Percentiles rank a stretch among this genome's conserved stretches.
These are phyloP conservation scores for Clonostachys chloroleuca DNA, from an alignment of 2,329 filamentous ascomycete species.

Conservation along the genomic window DNA sequence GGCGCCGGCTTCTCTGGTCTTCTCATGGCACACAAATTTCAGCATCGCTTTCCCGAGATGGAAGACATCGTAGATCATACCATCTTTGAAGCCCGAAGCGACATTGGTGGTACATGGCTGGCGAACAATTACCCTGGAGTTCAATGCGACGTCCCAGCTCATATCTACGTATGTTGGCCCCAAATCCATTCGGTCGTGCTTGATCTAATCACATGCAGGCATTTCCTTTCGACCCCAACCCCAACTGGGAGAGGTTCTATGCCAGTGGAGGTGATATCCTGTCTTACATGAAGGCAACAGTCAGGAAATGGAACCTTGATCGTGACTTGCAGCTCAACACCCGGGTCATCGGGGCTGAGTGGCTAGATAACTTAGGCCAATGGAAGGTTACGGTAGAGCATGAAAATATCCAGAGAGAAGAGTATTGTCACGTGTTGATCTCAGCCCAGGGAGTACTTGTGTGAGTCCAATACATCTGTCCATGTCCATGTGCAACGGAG, in stretches of 20 bases:
- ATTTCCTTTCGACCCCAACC: slow-evolving; percentile 27
- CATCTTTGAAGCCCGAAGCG: slow-evolving; percentile 51
- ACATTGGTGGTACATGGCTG: slow-evolving; percentile 53
- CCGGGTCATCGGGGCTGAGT: slow-evolving; percentile 19
- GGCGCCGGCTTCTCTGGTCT: slow-evolving; percentile 20
- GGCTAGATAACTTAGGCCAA: slow-evolving; percentile 12
- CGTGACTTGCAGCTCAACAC: slow-evolving; percentile 42
- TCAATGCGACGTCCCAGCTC: slow-evolving; percentile 22
- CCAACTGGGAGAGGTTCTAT: slow-evolving; percentile 54
- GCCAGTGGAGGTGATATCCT: slow-evolving; percentile 51
- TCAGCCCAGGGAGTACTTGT: neutral
- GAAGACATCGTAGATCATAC: slow-evolving; percentile 18
- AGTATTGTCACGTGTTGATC: too few relatives aligned
- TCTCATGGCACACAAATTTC: slow-evolving; percentile 15
- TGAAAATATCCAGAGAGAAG: too few relatives aligned
- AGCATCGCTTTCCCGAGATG: slow-evolving; percentile 15
- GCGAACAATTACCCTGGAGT: slow-evolving; percentile 57
- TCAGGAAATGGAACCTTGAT: slow-evolving; percentile 40
- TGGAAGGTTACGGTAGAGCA: slow-evolving; percentile 35
- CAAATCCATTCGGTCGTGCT: too few relatives aligned
- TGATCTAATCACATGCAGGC: too few relatives aligned
- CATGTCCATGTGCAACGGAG: too few relatives aligned
- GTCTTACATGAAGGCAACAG: slow-evolving; percentile 42
- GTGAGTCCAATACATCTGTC: neutral
- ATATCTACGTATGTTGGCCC: too few relatives aligned